Base-by-base conservation (phyloP, 179 eudicot genomes). In the Beta corolliflora region DNA sequence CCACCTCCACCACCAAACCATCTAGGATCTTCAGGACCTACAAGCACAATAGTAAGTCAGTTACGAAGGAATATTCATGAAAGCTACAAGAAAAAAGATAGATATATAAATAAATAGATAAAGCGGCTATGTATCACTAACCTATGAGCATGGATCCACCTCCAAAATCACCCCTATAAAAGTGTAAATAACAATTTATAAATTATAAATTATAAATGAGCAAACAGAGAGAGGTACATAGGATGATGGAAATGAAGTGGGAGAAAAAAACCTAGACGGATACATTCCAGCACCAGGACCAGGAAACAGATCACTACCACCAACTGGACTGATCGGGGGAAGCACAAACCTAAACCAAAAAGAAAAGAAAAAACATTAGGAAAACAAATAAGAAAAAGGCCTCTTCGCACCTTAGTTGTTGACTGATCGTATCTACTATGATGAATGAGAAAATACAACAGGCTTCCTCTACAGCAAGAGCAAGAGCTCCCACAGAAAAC, bases 1-100 rank as follows among this genome's bases (percentile, higher is more conserved):
- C 91, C 85, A 75, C 88, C 90, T 79, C 86, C 75, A 56, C 91
- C 90, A 58, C 91, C 91, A 64, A 80, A 82, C 87, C 95, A 95
- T 54, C 93, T 82, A 19, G 98, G 98, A 86, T 94, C 91, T 60
- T 94, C 82, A 31, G 97, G 97, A 72, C 99, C 98, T 95, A 85
- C 55, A 68, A 74, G 7, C 54, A 80, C 54, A 15, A 79, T 4
- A 36, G 29, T 56, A 82, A 46, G 50, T 87, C 66, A 81, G 75
- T 71, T n/a, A 70, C 52, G 52, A 52, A 7, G 44, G 44, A 73
- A 61, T 46, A 44, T 48, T 46, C 6, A 5, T 50, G 65, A 16
- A 58, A 68, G 60, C 55, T 14, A 71, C 36, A 44, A 65, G 46
- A 5, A 60, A 46, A 61, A 69, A 2, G 45, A 44, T 36, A 36